Evolutionary conservation across 192 early-diverging fungal genomes (phyloP), one percentile per base, ranked within the genome.

Genomic region (Chytriomyces sp.): DNA sequence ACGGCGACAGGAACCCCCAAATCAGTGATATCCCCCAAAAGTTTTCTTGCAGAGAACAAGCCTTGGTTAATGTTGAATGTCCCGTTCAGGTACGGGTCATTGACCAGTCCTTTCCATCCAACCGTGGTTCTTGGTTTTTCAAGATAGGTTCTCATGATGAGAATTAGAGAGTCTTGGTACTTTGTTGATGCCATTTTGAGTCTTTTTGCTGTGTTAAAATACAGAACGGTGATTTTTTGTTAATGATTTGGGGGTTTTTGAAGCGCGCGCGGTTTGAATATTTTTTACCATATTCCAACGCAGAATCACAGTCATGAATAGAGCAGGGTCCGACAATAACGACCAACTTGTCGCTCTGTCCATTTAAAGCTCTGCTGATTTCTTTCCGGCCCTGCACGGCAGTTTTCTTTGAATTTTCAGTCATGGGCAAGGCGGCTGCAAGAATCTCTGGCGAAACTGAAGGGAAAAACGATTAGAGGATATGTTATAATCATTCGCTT

Each of bases 101-200:
- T 88, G 69, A 86, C 96, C 45, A 97, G 85, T 43, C 95, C 96
- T 81, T 97, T 97, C 95, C 95, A 98, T n/a, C 95, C 96, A 57
- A 97, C 94, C 7, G 95, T 97, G 3, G 96, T 97, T 69, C 96
- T 87, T 50, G 96, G 96, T 84, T 98, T 98, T 78, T 98, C 96
- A 91, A 98, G 96, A 90, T 98, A 98, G 71, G 92, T 90, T 45
- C 96, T 89, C 96, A 98, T 98, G 61, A 98, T 86, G 72, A 98
- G 92, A 46, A 93, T 79, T 67, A 98, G 79, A n/a, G 96, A 93
- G 53, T 88, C 89, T 64, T 89, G 80, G 67, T 90, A 81, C 64
- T 85, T 82, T 50, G 92, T 92, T 2, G 87, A 88, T 57, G 85
- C 72, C 45, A 72, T 72, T 67, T 91, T 90, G 24, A 92, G 69